phyloP scores from a whole-genome alignment of 106 monocot genomes.

The Dendrobium officinale region DNA sequence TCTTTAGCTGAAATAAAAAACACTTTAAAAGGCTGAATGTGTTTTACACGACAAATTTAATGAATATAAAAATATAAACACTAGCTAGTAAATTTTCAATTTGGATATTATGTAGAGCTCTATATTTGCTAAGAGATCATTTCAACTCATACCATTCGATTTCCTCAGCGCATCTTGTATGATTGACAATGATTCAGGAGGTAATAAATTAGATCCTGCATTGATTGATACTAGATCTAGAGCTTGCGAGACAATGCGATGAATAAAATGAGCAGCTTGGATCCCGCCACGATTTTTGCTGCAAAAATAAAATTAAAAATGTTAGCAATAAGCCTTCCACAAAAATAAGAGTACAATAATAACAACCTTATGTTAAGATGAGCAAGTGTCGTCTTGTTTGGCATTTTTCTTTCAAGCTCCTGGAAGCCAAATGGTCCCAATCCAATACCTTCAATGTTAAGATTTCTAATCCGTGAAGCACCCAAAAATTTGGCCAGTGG shows the following conservation, averaged over 20 bases:
- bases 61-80: too few species aligned
- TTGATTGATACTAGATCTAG: slow-evolving; percentile 49
- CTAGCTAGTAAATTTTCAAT: too few species aligned
- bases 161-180: slow-evolving; percentile 50
- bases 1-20: too few species aligned
- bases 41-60: too few species aligned
- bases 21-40: too few species aligned
- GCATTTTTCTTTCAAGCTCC: slow-evolving; percentile 51
- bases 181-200: slow-evolving; percentile 44
- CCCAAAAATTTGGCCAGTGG: slow-evolving; percentile 54
- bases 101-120: too few species aligned
- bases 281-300: slow-evolving; percentile 84
- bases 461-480: slow-evolving; percentile 31
- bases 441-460: slow-evolving; percentile 85
- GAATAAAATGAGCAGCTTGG: slow-evolving; percentile 48
- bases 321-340: background rate
- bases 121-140: too few species aligned
- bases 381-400: slow-evolving; percentile 31
- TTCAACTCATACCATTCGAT: slow-evolving; percentile 30
- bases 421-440: slow-evolving; percentile 68
- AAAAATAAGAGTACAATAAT: background rate
- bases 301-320: slow-evolving; percentile 12
- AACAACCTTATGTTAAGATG: slow-evolving; percentile 75
- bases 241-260: slow-evolving; percentile 36
- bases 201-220: slow-evolving; percentile 72